Evolutionary conservation across 2,329 filamentous ascomycete species (phyloP).

Genomic region (Bimuria novae-zelandiae): DNA sequence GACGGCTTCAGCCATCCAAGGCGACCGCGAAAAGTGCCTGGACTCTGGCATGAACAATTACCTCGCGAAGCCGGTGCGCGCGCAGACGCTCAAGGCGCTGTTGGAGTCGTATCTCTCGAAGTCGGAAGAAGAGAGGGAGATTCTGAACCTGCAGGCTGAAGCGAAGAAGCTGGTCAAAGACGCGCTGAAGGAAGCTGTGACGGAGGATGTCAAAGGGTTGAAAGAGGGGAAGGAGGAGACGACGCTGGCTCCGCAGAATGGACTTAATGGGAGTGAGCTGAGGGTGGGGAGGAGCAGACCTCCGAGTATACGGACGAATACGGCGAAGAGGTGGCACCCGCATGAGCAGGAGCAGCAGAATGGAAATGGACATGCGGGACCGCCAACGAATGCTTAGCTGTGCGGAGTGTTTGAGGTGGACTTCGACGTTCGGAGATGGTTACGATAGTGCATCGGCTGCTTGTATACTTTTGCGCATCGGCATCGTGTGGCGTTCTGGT

Average conservation of each 20-base stretch:
- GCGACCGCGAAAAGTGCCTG: slow-evolving; percentile 93
- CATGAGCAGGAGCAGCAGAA: neutral
- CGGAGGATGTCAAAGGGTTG: neutral
- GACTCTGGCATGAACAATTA: slow-evolving; percentile 98
- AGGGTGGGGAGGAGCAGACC: slow-evolving; percentile 10
- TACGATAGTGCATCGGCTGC: neutral
- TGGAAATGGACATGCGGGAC: neutral
- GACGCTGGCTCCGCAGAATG: neutral
- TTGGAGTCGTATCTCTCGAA: slow-evolving; percentile 69
- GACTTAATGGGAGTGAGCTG: neutral
- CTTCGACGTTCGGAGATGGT: too few relatives aligned
- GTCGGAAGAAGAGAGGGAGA: slow-evolving; percentile 41
- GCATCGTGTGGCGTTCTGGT: neutral
- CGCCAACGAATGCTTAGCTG: neutral
- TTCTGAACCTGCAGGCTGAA: slow-evolving; percentile 52
- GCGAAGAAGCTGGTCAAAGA: slow-evolving; percentile 50
- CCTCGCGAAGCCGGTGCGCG: slow-evolving; percentile 90
- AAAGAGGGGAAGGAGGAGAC: neutral
- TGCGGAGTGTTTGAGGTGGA: too few relatives aligned
- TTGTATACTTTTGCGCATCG: neutral
- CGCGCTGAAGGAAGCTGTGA: slow-evolving; percentile 26
- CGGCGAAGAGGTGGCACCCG: neutral
- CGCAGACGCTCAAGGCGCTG: slow-evolving; percentile 83
- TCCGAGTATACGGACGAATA: slow-evolving; percentile 1
- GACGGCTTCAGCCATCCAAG: slow-evolving; percentile 93